Base-by-base conservation (phyloP, 139 green algal genomes). In the Diplosphaera chodatii region DNA sequence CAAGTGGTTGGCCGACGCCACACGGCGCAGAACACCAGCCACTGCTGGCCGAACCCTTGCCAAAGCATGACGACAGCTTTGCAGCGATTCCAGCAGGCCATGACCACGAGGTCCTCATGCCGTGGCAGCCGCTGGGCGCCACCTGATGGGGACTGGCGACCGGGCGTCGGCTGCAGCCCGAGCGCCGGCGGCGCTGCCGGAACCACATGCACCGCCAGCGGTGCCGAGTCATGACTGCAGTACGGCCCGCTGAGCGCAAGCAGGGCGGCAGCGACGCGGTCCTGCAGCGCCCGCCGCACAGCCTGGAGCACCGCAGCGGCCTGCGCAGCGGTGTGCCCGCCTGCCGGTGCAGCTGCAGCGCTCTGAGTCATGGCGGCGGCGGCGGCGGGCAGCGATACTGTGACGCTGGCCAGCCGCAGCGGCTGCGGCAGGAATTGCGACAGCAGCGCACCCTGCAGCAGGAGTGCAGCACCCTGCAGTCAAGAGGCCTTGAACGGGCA, bases 401-500 rank as follows among this genome's bases (percentile, higher is more conserved):
- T 77, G 37, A 96, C 18, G 2, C 67, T 64, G 33, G 62, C 8
- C 22, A 94, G 66, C 64, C 73, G 71, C n/a, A 98, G 72, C 0
- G 93, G 91, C 4, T 48, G 62, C 1, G 32, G 55, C 62, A 97
- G 71, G 6, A 93, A 27, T 15, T 63, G 34, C 1, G 71, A 74
- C 56, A 97, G 81, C 65, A 95, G 83, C 1, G 70, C 72, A 22
- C 88, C 89, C 80, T 92, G 37, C 37, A 48, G 37, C 37, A 48
- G 6, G 37, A 20, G 37, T 48, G 37, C 37, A 20, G 37, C 37
- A 48, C n/a, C n/a, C n/a, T n/a, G n/a, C 37, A 48, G 37, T 10
- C 6, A 48, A 48, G 37, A 48, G 37, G 6, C 6, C 37, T 48
- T 6, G 37, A 48, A 48, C 37, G 10, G 6, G 10, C 37, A 48